A percentile compares a stretch with the other conserved stretches of the same genome.
Evolutionary conservation across 1,284 basidiomycete genomes (phyloP).

Genomic region (Sanghuangporus weigelae): DNA sequence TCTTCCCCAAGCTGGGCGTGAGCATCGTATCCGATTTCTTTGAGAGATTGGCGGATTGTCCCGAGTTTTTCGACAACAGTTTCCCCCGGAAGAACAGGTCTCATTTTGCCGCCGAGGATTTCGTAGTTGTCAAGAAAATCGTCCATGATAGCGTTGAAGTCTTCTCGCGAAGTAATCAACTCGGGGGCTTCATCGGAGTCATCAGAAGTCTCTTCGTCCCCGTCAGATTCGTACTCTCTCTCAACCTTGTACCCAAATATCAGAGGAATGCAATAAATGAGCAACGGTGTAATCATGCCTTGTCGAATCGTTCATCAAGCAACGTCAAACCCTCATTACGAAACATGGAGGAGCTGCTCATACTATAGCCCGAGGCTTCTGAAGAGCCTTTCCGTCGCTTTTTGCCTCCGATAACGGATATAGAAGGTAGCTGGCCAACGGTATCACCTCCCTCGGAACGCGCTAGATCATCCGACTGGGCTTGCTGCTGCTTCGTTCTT

Average conservation of each 20-base stretch:
- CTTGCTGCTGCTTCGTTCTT: conserved; percentile 31
- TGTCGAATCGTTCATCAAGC: conserved; percentile 92
- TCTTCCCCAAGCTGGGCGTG: conserved; percentile 30
- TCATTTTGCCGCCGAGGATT: conserved; percentile 85
- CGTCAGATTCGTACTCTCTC: conserved; percentile 69
- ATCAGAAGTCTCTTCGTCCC: conserved; percentile 44
- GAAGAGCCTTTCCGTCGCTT: conserved; percentile 70
- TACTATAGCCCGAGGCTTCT: conserved; percentile 88
- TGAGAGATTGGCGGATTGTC: conserved; percentile 73
- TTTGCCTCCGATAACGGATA: conserved; percentile 76
- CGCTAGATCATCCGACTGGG: conserved; percentile 39
- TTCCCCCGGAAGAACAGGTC: conserved; percentile 64
- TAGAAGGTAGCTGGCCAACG: conserved; percentile 60
- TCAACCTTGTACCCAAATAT: conserved; percentile 54
- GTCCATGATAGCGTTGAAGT: conserved; percentile 90
- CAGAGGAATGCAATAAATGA: conserved; percentile 8
- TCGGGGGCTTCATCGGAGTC: conserved; percentile 66
- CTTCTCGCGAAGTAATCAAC: conserved; percentile 75
- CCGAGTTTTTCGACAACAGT: conserved; percentile 75
- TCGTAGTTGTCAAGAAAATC: conserved; percentile 95
- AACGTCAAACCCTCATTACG: conserved; percentile 85
- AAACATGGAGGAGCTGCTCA: conserved; percentile 97
- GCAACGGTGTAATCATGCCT: conserved; percentile 46
- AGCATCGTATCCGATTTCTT: conserved; percentile 50
- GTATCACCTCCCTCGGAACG: conserved; percentile 81